Evolutionary conservation across 345 rosid genomes (phyloP).

Genomic region (Pugionium cornutum): DNA sequence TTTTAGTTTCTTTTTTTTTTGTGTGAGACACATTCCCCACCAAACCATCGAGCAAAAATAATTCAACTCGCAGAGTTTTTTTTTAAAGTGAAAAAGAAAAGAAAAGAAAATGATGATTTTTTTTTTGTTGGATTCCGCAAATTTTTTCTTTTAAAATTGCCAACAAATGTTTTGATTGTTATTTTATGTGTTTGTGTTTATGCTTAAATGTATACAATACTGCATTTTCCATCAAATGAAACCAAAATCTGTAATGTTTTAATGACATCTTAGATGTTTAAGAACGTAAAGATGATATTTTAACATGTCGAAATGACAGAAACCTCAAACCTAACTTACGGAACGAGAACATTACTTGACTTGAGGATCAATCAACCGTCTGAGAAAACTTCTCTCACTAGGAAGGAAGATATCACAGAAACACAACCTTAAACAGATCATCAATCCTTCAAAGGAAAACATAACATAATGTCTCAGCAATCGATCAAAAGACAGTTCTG

Average conservation of each 20-base stretch:
- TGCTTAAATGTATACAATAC: neutral
- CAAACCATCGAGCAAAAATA: constrained; percentile 9
- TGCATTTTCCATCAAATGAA: too few relatives aligned
- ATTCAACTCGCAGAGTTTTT: neutral
- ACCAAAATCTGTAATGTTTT: too few relatives aligned
- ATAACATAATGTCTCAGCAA: constrained; percentile 46
- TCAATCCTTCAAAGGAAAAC: neutral
- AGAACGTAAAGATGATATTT: neutral
- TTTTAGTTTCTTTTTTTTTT: neutral
- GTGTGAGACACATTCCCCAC: constrained; percentile 19
- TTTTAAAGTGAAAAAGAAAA: neutral
- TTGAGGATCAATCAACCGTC: constrained; percentile 19
- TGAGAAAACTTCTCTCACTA: constrained; percentile 24
- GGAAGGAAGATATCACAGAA: neutral
- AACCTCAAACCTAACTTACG: constrained; percentile 14
- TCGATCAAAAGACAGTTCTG: constrained; percentile 77
- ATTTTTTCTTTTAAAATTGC: too few relatives aligned
- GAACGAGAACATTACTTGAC: constrained; percentile 8
- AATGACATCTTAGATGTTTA: neutral
- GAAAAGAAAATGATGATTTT: too few relatives aligned
- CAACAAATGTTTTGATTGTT: neutral
- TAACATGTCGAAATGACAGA: constrained; percentile 5
- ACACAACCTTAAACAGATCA: constrained; percentile 15
- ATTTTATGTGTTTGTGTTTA: neutral
- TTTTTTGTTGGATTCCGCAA: too few relatives aligned